Evolutionary conservation across 306 rosid species (phyloP).

Genomic region (Vicia faba): DNA sequence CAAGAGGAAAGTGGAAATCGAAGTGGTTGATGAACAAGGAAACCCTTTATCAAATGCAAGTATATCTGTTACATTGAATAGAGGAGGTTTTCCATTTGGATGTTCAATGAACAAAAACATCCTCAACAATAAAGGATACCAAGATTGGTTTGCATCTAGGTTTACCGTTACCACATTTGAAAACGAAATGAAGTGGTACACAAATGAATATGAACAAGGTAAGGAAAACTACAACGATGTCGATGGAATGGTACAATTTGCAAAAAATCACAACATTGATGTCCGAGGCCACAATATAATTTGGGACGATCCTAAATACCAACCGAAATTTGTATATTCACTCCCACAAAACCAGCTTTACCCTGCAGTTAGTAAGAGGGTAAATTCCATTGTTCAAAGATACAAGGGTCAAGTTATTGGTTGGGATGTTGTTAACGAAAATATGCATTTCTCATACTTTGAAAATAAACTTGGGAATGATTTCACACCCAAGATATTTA

Average conservation of each 20-base stretch:
- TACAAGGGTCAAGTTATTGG: conserved; percentile 62
- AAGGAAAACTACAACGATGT: conserved; percentile 46
- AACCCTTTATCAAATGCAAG: conserved; percentile 52
- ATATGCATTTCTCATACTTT: conserved; percentile 59
- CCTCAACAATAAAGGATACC: conserved; percentile 53
- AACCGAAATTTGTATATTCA: conserved; percentile 57
- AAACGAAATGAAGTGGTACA: conserved; percentile 83
- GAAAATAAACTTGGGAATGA: conserved; percentile 46
- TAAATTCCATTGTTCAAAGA: conserved; percentile 49
- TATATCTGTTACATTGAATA: conserved; percentile 37
- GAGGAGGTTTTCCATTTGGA: conserved; percentile 55
- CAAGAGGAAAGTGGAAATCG: conserved; percentile 51
- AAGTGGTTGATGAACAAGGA: conserved; percentile 52
- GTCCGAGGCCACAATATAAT: conserved; percentile 79
- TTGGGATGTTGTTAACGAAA: conserved; percentile 88
- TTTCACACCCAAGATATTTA: conserved; percentile 47
- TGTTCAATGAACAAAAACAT: conserved; percentile 55
- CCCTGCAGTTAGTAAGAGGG: conserved; percentile 44
- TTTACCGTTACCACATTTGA: conserved; percentile 62
- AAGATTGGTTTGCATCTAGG: conserved; percentile 59
- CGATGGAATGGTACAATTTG: conserved; percentile 61
- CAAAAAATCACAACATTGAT: conserved; percentile 42
- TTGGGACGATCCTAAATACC: conserved; percentile 61
- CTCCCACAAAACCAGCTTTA: conserved; percentile 43
- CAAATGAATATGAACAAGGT: conserved; percentile 50